These are phyloP conservation scores for Maudiozyma pseudohumilis DNA, from an alignment of 805 yeast species.

Conservation along the genomic window DNA sequence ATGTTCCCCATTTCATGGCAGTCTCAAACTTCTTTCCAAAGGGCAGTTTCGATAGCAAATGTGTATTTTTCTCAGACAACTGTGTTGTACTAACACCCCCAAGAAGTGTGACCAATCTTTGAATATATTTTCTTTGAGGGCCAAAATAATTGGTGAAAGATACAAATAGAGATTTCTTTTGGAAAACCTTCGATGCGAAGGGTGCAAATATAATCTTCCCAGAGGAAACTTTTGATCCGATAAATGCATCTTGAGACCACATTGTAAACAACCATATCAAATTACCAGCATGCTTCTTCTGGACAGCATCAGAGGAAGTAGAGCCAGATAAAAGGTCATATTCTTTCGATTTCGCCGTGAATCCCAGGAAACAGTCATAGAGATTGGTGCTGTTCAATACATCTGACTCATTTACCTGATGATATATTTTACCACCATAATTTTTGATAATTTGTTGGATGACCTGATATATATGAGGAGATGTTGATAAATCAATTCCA, in stretches of 20 bases:
- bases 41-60: conserved; percentile 56
- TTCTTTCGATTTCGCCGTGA: conserved; percentile 47
- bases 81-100: conserved; percentile 73
- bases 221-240: conserved; percentile 35
- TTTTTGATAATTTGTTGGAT: conserved; percentile 36
- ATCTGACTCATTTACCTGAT: conserved; percentile 13
- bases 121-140: conserved; percentile 67
- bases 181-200: conserved; percentile 36
- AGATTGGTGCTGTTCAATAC: conserved; percentile 14
- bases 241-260: conserved; percentile 45
- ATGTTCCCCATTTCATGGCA: conserved; percentile 53
- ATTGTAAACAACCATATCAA: conserved; percentile 68
- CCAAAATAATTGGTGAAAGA: conserved; percentile 79
- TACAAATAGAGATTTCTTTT: conserved; percentile 44
- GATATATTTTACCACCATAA: conserved; percentile 45
- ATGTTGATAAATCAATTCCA: conserved; percentile 45
- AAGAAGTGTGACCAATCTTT: conserved; percentile 47
- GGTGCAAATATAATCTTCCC: conserved; percentile 63
- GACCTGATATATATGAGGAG: conserved; percentile 33
- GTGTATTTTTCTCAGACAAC: conserved; percentile 56
- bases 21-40: conserved; percentile 68
- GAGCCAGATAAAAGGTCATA: conserved; percentile 36
- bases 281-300: conserved; percentile 44
- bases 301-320: background rate
- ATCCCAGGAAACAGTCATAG: conserved; percentile 49